A percentile compares a stretch with the other conserved stretches of the same genome.
phyloP scores from a whole-genome alignment of 164 flowering plant species.

The Umbilicus rupestris region DNA sequence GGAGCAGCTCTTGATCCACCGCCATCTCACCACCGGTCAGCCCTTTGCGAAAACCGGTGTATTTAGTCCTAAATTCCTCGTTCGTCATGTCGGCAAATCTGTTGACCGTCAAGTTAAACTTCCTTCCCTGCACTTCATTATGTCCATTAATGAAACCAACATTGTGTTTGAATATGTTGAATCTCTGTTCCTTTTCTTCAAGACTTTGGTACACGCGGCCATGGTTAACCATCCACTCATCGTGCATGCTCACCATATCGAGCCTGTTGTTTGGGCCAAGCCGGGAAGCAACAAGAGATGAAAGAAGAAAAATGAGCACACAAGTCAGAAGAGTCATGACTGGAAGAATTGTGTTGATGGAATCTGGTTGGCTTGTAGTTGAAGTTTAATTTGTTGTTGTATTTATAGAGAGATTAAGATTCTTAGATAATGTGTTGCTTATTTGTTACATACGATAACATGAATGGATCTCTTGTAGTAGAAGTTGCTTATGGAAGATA shows the following conservation, averaged over 20 bases:
- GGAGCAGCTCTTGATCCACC: not conserved
- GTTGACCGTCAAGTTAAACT: conserved; percentile 8
- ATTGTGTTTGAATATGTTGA: conserved; percentile 12
- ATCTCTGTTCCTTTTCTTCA: conserved; percentile 7
- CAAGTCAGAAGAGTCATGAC: not conserved
- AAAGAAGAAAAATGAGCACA: not conserved
- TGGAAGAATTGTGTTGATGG: not conserved
- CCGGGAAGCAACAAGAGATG: not conserved
- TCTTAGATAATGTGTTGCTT: not conserved
- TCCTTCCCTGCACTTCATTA: conserved; percentile 8
- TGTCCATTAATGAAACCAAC: conserved; percentile 7
- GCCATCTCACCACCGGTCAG: not conserved
- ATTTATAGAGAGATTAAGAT: not conserved
- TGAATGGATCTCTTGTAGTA: not conserved
- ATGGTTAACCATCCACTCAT: conserved; percentile 4
- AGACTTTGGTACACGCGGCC: conserved; percentile 3
- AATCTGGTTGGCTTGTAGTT: not conserved
- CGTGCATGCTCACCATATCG: conserved; percentile 9
- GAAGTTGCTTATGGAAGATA: not conserved
- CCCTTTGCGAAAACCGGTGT: not conserved
- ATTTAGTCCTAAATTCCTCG: conserved; percentile 1
- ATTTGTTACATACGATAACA: not conserved
- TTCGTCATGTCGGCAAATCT: conserved; percentile 9
- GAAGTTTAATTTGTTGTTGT: too few species aligned
- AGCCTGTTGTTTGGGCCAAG: not conserved